A percentile compares a stretch with the other conserved stretches of the same genome.
phyloP scores from a whole-genome alignment of 768 basidiomycete species.

The Daedalea quercina region DNA sequence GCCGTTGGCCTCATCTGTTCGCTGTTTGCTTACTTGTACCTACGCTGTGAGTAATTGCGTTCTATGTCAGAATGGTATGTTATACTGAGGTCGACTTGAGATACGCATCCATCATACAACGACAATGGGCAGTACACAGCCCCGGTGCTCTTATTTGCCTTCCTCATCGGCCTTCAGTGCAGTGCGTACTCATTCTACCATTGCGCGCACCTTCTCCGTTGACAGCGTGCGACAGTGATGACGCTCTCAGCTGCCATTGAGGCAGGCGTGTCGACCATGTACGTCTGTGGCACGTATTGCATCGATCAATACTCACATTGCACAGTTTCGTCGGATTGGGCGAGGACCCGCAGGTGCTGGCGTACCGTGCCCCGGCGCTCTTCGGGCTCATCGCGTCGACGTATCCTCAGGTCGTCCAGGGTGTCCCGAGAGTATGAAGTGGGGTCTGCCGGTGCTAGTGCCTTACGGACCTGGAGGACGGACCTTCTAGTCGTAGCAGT shows the following conservation, averaged over 20 bases:
- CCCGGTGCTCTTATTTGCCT: conserved; percentile 71
- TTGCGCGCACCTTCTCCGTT: neutral
- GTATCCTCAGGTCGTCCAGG: conserved; percentile 67
- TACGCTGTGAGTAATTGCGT: conserved; percentile 46
- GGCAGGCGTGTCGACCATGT: conserved; percentile 86
- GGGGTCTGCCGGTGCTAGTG: too few species aligned
- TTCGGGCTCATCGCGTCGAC: conserved; percentile 54
- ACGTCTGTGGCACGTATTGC: conserved; percentile 17
- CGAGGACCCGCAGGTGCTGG: conserved; percentile 77
- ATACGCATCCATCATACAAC: conserved; percentile 73
- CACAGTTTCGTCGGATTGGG: conserved; percentile 74
- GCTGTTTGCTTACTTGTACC: conserved; percentile 72
- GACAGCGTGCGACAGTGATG: conserved; percentile 35
- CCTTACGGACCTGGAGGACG: too few species aligned
- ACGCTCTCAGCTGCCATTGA: conserved; percentile 72
- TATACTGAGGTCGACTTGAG: conserved; percentile 26
- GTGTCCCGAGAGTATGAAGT: conserved; percentile 36
- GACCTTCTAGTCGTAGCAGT: neutral
- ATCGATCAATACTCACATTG: too few species aligned
- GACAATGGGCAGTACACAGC: conserved; percentile 69
- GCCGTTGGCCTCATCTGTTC: conserved; percentile 66
- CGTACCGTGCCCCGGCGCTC: conserved; percentile 62
- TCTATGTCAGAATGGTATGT: conserved; percentile 3
- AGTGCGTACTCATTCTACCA: conserved; percentile 30
- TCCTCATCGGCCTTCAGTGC: conserved; percentile 71